These are phyloP conservation scores for Neofusicoccum kwambonambiense DNA, from an alignment of 2,329 filamentous ascomycete species.

Conservation along the genomic window DNA sequence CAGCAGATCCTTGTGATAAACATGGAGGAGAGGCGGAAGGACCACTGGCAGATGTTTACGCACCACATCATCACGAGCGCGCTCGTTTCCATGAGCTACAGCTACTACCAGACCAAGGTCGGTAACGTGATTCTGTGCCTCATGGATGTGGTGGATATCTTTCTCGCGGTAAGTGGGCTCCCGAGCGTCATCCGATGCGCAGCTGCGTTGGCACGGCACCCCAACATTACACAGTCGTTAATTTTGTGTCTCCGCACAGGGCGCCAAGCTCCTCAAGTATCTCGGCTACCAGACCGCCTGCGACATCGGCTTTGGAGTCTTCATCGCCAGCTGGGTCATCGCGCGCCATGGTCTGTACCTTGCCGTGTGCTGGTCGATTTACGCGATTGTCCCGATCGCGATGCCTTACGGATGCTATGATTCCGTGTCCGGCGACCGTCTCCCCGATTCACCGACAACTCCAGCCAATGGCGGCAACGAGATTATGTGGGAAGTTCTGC, in stretches of 20 bases:
- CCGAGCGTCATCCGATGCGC: not conserved
- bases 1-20: slow-evolving; percentile 94
- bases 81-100: slow-evolving; percentile 79
- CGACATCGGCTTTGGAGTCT: slow-evolving; percentile 80
- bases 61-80: slow-evolving; percentile 89
- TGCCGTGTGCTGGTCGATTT: slow-evolving; percentile 79
- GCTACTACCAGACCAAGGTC: slow-evolving; percentile 81
- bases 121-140: slow-evolving; percentile 85
- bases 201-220: not conserved
- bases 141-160: slow-evolving; percentile 90
- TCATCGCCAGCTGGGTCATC: slow-evolving; percentile 81
- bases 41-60: slow-evolving; percentile 92
- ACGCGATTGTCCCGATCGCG: slow-evolving; percentile 59
- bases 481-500: slow-evolving; percentile 61
- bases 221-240: not conserved
- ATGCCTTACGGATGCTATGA: slow-evolving; percentile 72
- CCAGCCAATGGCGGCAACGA: slow-evolving; percentile 37
- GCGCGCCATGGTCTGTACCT: slow-evolving; percentile 80
- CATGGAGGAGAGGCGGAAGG: slow-evolving; percentile 91
- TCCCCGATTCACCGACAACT: not conserved
- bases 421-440: slow-evolving; percentile 34
- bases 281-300: slow-evolving; percentile 72
- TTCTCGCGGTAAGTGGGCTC: slow-evolving; percentile 70
- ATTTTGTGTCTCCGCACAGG: not conserved
- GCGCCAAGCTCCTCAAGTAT: slow-evolving; percentile 93